Evolutionary conservation across 192 early-diverging fungal genomes (phyloP).

Genomic region (Radiomyces spectabilis): DNA sequence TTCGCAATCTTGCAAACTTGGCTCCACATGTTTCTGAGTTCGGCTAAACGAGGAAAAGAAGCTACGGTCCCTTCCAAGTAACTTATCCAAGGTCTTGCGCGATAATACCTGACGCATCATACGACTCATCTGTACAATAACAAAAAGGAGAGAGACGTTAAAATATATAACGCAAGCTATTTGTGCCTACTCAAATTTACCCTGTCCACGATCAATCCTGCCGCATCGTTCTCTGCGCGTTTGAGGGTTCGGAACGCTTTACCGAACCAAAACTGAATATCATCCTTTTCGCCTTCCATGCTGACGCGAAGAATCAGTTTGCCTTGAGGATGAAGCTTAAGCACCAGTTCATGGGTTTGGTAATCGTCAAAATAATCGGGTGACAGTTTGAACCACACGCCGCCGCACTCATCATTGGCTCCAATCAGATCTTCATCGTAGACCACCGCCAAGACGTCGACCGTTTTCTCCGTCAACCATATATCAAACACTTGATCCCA

Average conservation of each 20-base stretch:
- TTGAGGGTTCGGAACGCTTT: constrained; percentile 66
- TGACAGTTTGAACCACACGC: constrained; percentile 51
- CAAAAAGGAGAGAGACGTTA: background rate
- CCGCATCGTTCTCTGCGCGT: constrained; percentile 60
- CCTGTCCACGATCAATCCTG: constrained; percentile 60
- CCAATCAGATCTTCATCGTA: constrained; percentile 48
- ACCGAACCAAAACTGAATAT: constrained; percentile 79
- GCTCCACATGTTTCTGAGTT: constrained; percentile 23
- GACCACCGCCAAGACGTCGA: constrained; percentile 33
- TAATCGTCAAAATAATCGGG: constrained; percentile 49
- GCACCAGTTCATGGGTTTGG: constrained; percentile 57
- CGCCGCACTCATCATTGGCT: constrained; percentile 54
- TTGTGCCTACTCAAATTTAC: constrained; percentile 38
- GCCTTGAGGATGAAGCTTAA: constrained; percentile 64
- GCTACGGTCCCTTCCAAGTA: constrained; percentile 43
- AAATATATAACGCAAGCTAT: background rate
- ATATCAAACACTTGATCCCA: constrained; percentile 78
- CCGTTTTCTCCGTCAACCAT: constrained; percentile 39
- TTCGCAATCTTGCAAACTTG: constrained; percentile 47
- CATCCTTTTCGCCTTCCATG: constrained; percentile 72
- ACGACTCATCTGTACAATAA: constrained; percentile 44
- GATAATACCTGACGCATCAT: constrained; percentile 59
- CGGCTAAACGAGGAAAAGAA: constrained; percentile 27
- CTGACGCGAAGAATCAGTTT: constrained; percentile 60
- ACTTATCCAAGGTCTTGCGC: constrained; percentile 44